Evolutionary conservation across 2,329 filamentous ascomycete genomes (phyloP), one percentile per base, ranked within the genome.

Genomic region (Pseudogymnoascus sp.): DNA sequence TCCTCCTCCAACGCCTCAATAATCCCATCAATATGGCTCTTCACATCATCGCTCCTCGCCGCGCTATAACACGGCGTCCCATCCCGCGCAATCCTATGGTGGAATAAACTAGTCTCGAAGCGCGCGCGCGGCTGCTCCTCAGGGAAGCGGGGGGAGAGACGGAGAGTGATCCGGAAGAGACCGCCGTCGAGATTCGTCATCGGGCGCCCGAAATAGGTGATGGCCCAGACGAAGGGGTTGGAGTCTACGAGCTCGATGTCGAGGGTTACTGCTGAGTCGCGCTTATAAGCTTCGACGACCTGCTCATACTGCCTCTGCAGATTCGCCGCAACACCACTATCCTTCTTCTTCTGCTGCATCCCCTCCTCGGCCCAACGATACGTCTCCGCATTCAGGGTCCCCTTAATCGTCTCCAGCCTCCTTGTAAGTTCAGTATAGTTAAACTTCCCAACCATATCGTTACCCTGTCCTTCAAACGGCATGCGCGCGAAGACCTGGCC

Each of bases 131-230:
- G 95, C 71, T 96, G 91, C 70, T 96, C 90, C 43, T 90, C 85
- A 0, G 95, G 95, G 72, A 97, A 98, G 5, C 86, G 84, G 5
- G 91, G 88, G 70, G 92, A 96, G 71, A 98, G 88, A 71, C 81
- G 81, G 63, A 98, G 81, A 70, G 83, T 88, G 74, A 97, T 88
- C 66, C 85, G 85, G 78, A 98, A 93, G 66, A 98, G 83, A 1
- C 93, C 92, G 14, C 93, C 93, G 70, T 98, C 93, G 1, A 98
- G 84, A 69, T 96, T 92, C 5, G 92, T 96, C 89, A 95, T 96
- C 0, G 92, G 91, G 63, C 88, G 85, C 25, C 95, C 95, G 73
- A 97, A 96, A 74, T 96, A 93, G 1, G 91, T 95, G 65, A 98
- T 75, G 19, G 83, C 76, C 95, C 95, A 98, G 19, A 93, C 81